Conservation (phyloP, 75 land plant genomes). For the Azolla pinnata region DNA sequence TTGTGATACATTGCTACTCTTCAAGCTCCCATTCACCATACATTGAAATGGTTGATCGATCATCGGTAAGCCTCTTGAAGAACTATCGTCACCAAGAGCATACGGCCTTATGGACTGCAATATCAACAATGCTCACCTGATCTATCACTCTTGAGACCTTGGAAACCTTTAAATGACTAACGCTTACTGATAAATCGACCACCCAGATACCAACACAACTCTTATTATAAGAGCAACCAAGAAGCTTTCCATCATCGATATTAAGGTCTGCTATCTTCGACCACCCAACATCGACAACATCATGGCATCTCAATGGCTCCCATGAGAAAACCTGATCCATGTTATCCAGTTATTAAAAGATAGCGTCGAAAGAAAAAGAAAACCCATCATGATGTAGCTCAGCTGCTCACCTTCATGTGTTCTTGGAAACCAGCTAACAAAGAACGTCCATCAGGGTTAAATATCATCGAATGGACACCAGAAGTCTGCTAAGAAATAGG, state of each 20-base stretch:
- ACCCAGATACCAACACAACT: constrained; percentile 93
- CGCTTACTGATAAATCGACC: constrained; percentile 65
- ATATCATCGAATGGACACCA: constrained; percentile 71
- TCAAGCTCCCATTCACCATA: constrained; percentile 3
- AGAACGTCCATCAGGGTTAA: constrained; percentile 89
- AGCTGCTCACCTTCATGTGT: constrained; percentile 48
- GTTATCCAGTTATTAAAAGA: background rate
- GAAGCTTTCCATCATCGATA: constrained; percentile 85
- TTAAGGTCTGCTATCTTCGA: constrained; percentile 71
- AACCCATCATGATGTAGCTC: background rate
- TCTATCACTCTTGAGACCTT: too few species aligned
- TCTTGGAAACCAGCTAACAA: constrained; percentile 72
- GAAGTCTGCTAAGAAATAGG: constrained; percentile 50
- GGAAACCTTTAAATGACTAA: too few species aligned
- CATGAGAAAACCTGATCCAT: constrained; percentile 78
- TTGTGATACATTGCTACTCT: constrained; percentile 13
- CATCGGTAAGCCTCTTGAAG: background rate
- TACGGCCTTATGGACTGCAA: too few species aligned
- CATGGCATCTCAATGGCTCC: constrained; percentile 88
- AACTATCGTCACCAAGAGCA: constrained; percentile 16
- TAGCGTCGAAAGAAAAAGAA: too few species aligned
- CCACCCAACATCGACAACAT: constrained; percentile 86
- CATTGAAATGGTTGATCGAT: constrained; percentile 18
- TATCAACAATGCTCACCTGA: too few species aligned
- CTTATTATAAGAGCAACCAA: constrained; percentile 79